These are phyloP conservation scores for Iberis pinnata DNA, from an alignment of 345 rosid species.

Conservation along the genomic window DNA sequence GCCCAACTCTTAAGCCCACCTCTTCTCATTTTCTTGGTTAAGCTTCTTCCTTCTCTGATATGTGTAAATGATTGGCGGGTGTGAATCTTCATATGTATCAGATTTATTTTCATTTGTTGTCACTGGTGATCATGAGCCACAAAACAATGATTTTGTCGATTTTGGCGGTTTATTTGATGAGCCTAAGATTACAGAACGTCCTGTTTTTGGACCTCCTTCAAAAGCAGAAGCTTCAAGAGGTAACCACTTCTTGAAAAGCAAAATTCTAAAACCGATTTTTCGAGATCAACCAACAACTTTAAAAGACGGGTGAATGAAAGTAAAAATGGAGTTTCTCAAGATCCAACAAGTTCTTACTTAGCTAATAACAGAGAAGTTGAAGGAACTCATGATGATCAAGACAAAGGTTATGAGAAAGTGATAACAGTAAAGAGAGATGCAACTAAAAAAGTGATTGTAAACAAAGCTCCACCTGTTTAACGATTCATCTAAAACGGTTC, in stretches of 20 bases:
- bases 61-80: no score
- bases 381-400: no score
- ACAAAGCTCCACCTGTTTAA: constrained; percentile 77
- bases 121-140: constrained; percentile 39
- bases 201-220: constrained; percentile 54
- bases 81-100: no score
- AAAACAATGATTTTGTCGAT: constrained; percentile 62
- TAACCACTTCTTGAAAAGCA: constrained; percentile 37
- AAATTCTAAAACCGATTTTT: constrained; percentile 27
- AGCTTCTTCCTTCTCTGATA: no score
- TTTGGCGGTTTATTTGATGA: constrained; percentile 85
- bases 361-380: constrained; percentile 37
- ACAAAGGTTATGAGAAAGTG: constrained; percentile 33
- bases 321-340: no score
- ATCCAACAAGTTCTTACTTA: constrained; percentile 27
- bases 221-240: constrained; percentile 41
- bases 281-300: constrained; percentile 22
- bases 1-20: no score
- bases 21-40: no score
- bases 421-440: constrained; percentile 84
- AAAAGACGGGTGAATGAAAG: constrained; percentile 38
- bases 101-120: constrained; percentile 44
- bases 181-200: constrained; percentile 55
- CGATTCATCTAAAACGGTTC: constrained; percentile 90
- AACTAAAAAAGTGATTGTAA: constrained; percentile 67